phyloP scores from a whole-genome alignment of 2,329 filamentous ascomycete species.

The Bipolaris cookei region DNA sequence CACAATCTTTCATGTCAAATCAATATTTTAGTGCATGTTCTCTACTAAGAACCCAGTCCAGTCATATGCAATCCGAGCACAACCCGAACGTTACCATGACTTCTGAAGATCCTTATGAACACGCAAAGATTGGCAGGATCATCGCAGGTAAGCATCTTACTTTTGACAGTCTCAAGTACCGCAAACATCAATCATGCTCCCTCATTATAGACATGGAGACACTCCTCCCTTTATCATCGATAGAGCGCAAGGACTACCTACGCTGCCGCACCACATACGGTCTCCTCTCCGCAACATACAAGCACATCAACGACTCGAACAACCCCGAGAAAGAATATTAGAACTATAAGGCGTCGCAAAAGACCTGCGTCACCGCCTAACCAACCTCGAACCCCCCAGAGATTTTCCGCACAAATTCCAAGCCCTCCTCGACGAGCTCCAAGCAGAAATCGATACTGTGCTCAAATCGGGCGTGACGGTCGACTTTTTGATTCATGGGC shows the following conservation, averaged over 20 bases:
- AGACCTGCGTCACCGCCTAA: conserved; percentile 23
- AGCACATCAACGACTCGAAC: not conserved
- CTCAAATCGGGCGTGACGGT: conserved; percentile 16
- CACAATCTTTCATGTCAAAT: not conserved
- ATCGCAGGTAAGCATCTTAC: conserved; percentile 7
- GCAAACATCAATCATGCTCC: no score
- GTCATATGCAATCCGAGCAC: not conserved
- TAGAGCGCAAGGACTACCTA: no score
- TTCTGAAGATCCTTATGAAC: conserved; percentile 11
- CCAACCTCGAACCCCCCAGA: conserved; percentile 22
- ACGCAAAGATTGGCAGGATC: conserved; percentile 25
- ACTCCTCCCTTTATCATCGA: no score
- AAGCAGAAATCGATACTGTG: conserved; percentile 17
- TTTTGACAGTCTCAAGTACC: no score
- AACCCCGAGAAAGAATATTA: conserved; percentile 24
- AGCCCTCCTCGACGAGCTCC: conserved; percentile 24
- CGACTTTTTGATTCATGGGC: conserved; percentile 16
- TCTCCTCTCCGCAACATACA: no score
- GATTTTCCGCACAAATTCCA: conserved; percentile 28
- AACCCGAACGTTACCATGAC: conserved; percentile 6
- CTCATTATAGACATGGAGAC: no score
- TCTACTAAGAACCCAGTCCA: not conserved
- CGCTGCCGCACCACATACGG: no score
- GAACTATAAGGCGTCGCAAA: conserved; percentile 25
- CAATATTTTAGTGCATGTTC: no score